A percentile compares a stretch with the other conserved stretches of the same genome.
Conservation (phyloP, 257 asterid species). For the Verbena officinalis region DNA sequence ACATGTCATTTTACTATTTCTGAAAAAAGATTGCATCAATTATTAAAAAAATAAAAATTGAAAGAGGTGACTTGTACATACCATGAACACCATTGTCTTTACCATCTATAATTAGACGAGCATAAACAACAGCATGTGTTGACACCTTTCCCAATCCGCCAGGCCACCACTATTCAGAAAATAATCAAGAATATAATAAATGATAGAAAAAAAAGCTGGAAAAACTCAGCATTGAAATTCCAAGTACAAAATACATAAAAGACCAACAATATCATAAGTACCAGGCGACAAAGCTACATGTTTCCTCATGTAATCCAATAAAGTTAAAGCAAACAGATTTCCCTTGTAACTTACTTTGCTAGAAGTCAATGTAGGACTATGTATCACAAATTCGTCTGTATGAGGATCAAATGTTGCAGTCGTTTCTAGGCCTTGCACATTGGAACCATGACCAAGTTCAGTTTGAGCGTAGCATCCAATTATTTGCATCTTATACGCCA, state of each 20-base stretch:
- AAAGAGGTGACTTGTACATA: slow-evolving; percentile 33
- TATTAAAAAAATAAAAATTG: slow-evolving; percentile 20
- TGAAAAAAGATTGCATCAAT: slow-evolving; percentile 17
- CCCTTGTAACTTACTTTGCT: slow-evolving; percentile 72
- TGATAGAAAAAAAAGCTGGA: not conserved
- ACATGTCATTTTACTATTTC: slow-evolving; percentile 4
- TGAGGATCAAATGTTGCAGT: slow-evolving; percentile 93
- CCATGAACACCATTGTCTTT: slow-evolving; percentile 89
- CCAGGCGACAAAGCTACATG: slow-evolving; percentile 7
- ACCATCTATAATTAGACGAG: slow-evolving; percentile 85
- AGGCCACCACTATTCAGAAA: slow-evolving; percentile 91
- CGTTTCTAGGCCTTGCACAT: slow-evolving; percentile 98
- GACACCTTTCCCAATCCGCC: slow-evolving; percentile 99
- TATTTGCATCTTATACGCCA: slow-evolving; percentile 96
- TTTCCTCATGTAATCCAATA: slow-evolving; percentile 22
- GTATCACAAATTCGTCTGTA: slow-evolving; percentile 88
- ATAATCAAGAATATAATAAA: slow-evolving; percentile 19
- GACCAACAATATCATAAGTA: slow-evolving; percentile 12
- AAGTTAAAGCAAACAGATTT: slow-evolving; percentile 9
- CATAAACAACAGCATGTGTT: slow-evolving; percentile 88
- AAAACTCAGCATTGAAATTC: slow-evolving; percentile 5
- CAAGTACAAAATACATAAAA: not conserved
- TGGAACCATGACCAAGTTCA: slow-evolving; percentile 99
- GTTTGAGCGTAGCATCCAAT: slow-evolving; percentile 99
- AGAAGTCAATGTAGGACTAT: slow-evolving; percentile 97